A percentile compares a stretch with the other conserved stretches of the same genome.
These are phyloP conservation scores for Rhizopus delemar DNA, from an alignment of 371 early-diverging fungal species.

Conservation along the genomic window DNA sequence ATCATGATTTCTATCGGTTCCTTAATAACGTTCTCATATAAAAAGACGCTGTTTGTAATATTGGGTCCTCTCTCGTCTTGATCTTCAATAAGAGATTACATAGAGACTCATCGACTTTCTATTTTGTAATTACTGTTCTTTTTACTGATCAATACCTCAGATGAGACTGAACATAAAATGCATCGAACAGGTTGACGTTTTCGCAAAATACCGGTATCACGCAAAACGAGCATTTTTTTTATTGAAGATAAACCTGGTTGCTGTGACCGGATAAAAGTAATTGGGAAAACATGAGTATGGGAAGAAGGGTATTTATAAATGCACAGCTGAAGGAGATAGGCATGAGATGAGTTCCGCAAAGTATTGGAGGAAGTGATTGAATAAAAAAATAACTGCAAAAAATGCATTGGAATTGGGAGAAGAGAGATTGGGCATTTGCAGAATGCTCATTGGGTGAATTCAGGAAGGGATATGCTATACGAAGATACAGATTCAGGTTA, in stretches of 20 bases:
- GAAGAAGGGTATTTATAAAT: constrained; percentile 10
- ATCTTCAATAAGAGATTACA: constrained; percentile 9
- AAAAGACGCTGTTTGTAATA: constrained; percentile 3
- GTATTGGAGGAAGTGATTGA: constrained; percentile 10
- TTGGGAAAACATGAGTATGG: constrained; percentile 9
- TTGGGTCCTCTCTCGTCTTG: constrained; percentile 8
- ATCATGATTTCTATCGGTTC: too few relatives aligned
- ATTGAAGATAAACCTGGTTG: constrained; percentile 8
- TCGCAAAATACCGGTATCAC: constrained; percentile 9
- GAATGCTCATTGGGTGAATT: constrained; percentile 10
- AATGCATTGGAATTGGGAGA: constrained; percentile 9
- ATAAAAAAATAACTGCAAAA: constrained; percentile 9
- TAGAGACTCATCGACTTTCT: constrained; percentile 8
- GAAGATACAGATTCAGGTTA: constrained; percentile 9
- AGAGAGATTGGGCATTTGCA: constrained; percentile 9
- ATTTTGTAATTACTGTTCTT: constrained; percentile 9
- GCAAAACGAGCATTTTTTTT: constrained; percentile 9
- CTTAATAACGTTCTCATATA: neutral
- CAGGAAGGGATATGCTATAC: constrained; percentile 9
- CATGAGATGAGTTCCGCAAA: constrained; percentile 10
- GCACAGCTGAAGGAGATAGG: constrained; percentile 8
- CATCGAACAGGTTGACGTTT: constrained; percentile 8
- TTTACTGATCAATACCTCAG: constrained; percentile 9
- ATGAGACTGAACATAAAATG: constrained; percentile 8
- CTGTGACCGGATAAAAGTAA: constrained; percentile 10